These are phyloP conservation scores for Cryptococcus sp. DNA, from an alignment of 1,284 basidiomycete species.

Conservation along the genomic window DNA sequence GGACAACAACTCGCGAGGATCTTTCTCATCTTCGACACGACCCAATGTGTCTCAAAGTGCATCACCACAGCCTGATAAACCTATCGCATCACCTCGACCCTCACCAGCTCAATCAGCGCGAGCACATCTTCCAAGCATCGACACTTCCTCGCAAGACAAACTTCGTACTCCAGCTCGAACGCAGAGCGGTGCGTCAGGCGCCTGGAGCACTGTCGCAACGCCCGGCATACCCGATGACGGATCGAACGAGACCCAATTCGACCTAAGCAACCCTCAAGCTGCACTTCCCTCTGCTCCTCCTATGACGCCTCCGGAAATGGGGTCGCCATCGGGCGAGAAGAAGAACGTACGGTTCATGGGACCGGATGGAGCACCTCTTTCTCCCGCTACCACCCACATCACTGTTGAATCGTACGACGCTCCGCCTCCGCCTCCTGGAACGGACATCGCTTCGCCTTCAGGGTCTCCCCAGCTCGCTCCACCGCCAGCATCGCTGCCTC, in stretches of 20 bases:
- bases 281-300: conserved; percentile 16
- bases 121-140: conserved; percentile 21
- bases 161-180: conserved; percentile 6
- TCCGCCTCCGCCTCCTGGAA: conserved; percentile 46
- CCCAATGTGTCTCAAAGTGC: conserved; percentile 11
- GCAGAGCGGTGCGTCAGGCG: conserved; percentile 24
- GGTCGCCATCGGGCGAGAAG: conserved; percentile 21
- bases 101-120: conserved; percentile 19
- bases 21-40: conserved; percentile 23
- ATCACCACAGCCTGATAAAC: conserved; percentile 6
- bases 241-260: conserved; percentile 23
- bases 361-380: conserved; percentile 50
- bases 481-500: conserved; percentile 11
- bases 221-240: conserved; percentile 44
- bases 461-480: conserved; percentile 12
- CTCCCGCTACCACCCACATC: conserved; percentile 40
- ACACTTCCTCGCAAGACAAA: conserved; percentile 11
- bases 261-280: conserved; percentile 10
- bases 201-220: conserved; percentile 50
- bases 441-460: conserved; percentile 28
- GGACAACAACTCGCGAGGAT: conserved; percentile 8
- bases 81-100: conserved; percentile 23
- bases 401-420: conserved; percentile 40
- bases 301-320: conserved; percentile 9
- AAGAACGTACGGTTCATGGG: conserved; percentile 50